These are phyloP conservation scores for Hansenula sp. DNA, from an alignment of 1,139 yeast genomes.

Conservation along the genomic window DNA sequence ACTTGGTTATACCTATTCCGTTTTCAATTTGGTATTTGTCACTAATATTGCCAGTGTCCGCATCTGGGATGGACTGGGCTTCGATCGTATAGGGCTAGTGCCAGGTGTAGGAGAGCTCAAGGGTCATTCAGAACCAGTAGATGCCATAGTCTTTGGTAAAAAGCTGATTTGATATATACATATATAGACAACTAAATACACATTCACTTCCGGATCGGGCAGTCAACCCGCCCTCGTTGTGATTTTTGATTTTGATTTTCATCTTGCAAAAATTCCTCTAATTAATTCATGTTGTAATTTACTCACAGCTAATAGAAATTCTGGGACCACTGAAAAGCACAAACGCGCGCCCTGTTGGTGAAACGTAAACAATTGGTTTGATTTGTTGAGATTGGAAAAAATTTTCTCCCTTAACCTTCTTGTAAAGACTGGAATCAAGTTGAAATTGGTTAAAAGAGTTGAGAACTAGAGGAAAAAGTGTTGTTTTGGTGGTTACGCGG, in stretches of 20 bases:
- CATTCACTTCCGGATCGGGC: not conserved
- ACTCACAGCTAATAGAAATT: not conserved
- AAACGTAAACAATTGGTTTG: not conserved
- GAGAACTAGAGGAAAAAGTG: not conserved
- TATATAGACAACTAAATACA: not conserved
- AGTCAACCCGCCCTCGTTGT: slow-evolving; percentile 1
- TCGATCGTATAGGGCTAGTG: slow-evolving; percentile 65
- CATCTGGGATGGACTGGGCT: slow-evolving; percentile 77
- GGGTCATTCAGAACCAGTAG: slow-evolving; percentile 41
- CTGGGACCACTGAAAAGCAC: not conserved
- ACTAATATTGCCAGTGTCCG: slow-evolving; percentile 63
- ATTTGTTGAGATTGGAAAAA: too few species aligned
- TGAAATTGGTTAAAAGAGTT: not conserved
- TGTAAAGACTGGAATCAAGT: not conserved
- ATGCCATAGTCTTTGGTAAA: slow-evolving; percentile 48
- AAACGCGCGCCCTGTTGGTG: not conserved
- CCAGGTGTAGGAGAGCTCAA: slow-evolving; percentile 64
- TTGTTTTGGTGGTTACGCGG: not conserved
- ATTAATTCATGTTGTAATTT: too few species aligned
- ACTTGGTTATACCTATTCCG: slow-evolving; percentile 71
- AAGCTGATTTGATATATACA: slow-evolving; percentile 29
- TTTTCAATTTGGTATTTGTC: slow-evolving; percentile 78
- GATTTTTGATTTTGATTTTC: not conserved
- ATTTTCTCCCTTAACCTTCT: not conserved
- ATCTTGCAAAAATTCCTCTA: not conserved